Evolutionary conservation across 2,329 filamentous ascomycete species (phyloP), one percentile per base, ranked within the genome.

Genomic region (Dothideomycetes sp.): DNA sequence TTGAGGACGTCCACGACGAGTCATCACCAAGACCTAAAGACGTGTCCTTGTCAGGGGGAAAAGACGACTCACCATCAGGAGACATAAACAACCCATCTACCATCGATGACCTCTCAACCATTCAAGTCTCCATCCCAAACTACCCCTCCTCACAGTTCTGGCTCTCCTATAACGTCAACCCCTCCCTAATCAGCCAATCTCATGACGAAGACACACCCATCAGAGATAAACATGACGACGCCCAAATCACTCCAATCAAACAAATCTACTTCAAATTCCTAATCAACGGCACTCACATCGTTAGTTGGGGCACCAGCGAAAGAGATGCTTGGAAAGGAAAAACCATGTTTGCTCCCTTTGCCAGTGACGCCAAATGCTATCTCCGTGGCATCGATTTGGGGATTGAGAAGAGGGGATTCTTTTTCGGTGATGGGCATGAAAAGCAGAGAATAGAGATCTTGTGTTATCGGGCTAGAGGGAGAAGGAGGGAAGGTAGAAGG

Each of bases 251-350:
- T 12, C 32, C 27, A 11, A 25, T 33, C 15, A 32, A 39, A 9
- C 57, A 49, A 45, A 67, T 63, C 44, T 60, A 67, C 45, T 70
- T 70, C 60, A 70, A 70, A 49, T 52, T 70, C 20, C 62, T 61
- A 46, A 52, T 67, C 45, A 56, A 64, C 24, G 59, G 56, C 12
- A 49, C 49, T 18, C 55, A 57, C 20, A 47, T 68, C 11, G 51
- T 66, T 8, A 68, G 54, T 45, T 71, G 67, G 67, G 60, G 62
- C 3, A 58, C 58, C 1, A 65, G 64, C 2, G 59, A 58, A 34
- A 54, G 62, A 12, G 57, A 70, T 10, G 50, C 49, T 3, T 70
- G 60, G 58, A 54, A 50, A 13, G 68, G 68, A 0, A 67, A 65
- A 48, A 62, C 60, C 0, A 61, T 67, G 54, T 70, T 65, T 49